Base-by-base conservation (phyloP, 2,329 filamentous ascomycete species). In the Fusarium sterilihyphosum region DNA sequence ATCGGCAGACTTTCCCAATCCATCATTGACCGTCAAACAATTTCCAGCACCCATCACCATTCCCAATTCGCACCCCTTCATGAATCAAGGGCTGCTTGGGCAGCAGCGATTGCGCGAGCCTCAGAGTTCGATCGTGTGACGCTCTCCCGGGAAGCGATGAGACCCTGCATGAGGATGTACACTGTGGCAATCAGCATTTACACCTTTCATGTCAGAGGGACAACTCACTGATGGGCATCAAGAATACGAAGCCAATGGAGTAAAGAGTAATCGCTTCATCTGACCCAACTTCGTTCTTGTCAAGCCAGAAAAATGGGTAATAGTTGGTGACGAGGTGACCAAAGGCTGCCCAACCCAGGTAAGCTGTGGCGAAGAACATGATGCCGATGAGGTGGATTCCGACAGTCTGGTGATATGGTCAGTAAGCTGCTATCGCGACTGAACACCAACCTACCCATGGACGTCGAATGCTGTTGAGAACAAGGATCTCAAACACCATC, bases 401-500 rank as follows among this genome's bases (percentile, higher is more conserved):
- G 24, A 88, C 82, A 33, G 85, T 82, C 87, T 89, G 59, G 6
- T 26, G 59, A 54, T 38, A 69, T 79, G 16, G 77, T 78, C 53
- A 35, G 35, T 18, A 62, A 18, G 9, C 3, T 20, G 4, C 14
- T 22, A 3, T 17, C 20, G 7, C 5, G 4, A 9, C 16, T 13
- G 37, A n/a, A 31, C 9, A 18, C 22, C 31, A 18, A 79, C 85
- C 78, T 77, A 88, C 87, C 54, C 82, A 83, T 59, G 84, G 86
- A 59, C 86, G 84, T 74, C 86, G 86, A 81, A 89, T 87, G 77
- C 86, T 88, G 79, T 89, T 89, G 80, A 89, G 81, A 65, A 83
- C 81, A 40, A 86, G 65, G 1, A 86, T 83, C 80, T 89, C 88
- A 38, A 85, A 64, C 14, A 84, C 70, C 71, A 85, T 86, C 68